Conservation (phyloP, 169 alveolate genomes). For the Theileria orientalis region DNA sequence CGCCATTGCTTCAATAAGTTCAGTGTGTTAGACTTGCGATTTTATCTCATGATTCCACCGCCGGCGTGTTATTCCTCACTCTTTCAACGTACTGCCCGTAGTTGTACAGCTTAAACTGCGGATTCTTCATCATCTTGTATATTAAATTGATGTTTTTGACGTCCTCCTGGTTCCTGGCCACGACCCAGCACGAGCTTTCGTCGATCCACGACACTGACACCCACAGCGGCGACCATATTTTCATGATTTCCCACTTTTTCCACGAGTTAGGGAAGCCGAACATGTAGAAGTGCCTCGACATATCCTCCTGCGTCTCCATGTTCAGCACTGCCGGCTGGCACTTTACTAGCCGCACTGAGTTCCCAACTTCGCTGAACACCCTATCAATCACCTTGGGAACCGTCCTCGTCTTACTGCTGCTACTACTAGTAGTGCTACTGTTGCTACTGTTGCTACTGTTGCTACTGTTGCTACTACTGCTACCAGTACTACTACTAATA, state of each 20-base stretch:
- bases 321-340: conserved; percentile 81
- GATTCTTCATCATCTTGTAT: conserved; percentile 79
- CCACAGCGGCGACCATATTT: conserved; percentile 87
- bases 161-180: conserved; percentile 83
- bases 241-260: conserved; percentile 87
- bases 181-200: conserved; percentile 82
- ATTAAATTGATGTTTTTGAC: conserved; percentile 73
- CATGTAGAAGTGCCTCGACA: conserved; percentile 83
- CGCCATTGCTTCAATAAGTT: too few relatives aligned
- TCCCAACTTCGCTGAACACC: conserved; percentile 50
- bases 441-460: not conserved
- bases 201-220: conserved; percentile 77
- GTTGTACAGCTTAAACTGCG: conserved; percentile 75
- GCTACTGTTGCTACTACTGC: conserved; percentile 4
- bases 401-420: too few relatives aligned
- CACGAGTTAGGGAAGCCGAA: conserved; percentile 77
- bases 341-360: conserved; percentile 77
- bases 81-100: conserved; percentile 66
- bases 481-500: too few relatives aligned
- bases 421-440: not conserved
- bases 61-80: not conserved
- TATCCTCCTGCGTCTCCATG: conserved; percentile 76
- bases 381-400: conserved; percentile 19
- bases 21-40: too few relatives aligned
- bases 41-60: too few relatives aligned